phyloP scores from a whole-genome alignment of 352 stramenopile species.

The Phytopythium delawarense region DNA sequence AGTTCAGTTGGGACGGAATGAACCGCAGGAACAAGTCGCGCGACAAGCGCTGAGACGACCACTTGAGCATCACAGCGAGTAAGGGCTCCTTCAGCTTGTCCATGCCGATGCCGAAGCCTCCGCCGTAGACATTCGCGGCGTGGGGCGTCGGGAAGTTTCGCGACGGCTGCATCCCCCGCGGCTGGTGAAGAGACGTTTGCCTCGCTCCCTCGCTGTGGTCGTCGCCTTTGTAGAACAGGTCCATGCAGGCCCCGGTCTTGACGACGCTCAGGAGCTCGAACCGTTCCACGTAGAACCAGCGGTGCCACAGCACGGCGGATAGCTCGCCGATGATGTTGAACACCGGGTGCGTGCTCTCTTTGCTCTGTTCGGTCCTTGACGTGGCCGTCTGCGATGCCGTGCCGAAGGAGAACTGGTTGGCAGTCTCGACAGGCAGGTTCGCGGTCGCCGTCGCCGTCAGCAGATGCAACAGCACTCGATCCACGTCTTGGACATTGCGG shows the following conservation, averaged over 20 bases:
- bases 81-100: constrained; percentile 55
- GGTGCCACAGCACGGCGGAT: constrained; percentile 84
- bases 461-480: constrained; percentile 79
- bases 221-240: constrained; percentile 63
- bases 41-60: constrained; percentile 72
- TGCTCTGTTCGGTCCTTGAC: constrained; percentile 20
- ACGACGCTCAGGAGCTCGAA: constrained; percentile 82
- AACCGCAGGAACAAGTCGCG: constrained; percentile 84
- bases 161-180: not conserved
- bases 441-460: constrained; percentile 63
- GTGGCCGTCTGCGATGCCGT: constrained; percentile 32
- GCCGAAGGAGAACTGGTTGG: constrained; percentile 71
- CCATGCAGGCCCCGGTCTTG: constrained; percentile 53
- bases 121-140: constrained; percentile 19
- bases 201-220: constrained; percentile 19
- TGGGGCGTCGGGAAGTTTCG: constrained; percentile 10
- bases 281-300: constrained; percentile 87
- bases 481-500: constrained; percentile 81
- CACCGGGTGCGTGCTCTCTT: constrained; percentile 70
- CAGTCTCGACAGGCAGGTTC: constrained; percentile 15
- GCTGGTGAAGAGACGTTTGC: not conserved
- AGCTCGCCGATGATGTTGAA: constrained; percentile 88
- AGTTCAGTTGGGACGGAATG: constrained; percentile 20
- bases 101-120: constrained; percentile 33
- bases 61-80: constrained; percentile 55